phyloP scores from a whole-genome alignment of 345 rosid genomes.

The Garcia nutans region DNA sequence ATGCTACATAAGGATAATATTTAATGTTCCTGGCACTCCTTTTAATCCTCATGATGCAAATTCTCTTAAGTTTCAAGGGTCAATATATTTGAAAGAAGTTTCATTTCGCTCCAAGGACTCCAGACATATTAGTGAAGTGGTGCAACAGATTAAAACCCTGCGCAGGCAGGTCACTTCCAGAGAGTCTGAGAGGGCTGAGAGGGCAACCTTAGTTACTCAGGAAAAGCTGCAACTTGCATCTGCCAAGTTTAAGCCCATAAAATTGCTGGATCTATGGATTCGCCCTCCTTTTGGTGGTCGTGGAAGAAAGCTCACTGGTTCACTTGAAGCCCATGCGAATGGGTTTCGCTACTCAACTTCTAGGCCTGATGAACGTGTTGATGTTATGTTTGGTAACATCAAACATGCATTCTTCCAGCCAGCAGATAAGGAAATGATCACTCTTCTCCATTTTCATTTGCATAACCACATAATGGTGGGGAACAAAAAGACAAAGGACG shows the following conservation, averaged over 20 bases:
- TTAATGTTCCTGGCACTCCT: conserved; percentile 82
- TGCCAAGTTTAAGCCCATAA: conserved; percentile 84
- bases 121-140: conserved; percentile 86
- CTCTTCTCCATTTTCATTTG: conserved; percentile 80
- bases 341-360: conserved; percentile 81
- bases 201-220: conserved; percentile 90
- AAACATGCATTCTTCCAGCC: conserved; percentile 96
- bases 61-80: conserved; percentile 62
- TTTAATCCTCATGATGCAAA: conserved; percentile 77
- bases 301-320: conserved; percentile 80
- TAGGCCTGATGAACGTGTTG: conserved; percentile 81
- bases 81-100: conserved; percentile 79
- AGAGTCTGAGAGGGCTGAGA: conserved; percentile 87
- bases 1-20: conserved; percentile 80
- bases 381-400: conserved; percentile 73
- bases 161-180: conserved; percentile 75
- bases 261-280: conserved; percentile 77
- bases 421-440: conserved; percentile 91
- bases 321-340: conserved; percentile 82
- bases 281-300: conserved; percentile 88
- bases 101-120: conserved; percentile 90
- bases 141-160: conserved; percentile 72
- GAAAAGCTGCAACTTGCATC: conserved; percentile 67
- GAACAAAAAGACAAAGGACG: conserved; percentile 89
- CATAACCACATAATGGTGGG: conserved; percentile 98